These are phyloP conservation scores for Fusarium aywerte DNA, from an alignment of 2,329 filamentous ascomycete species.

Conservation along the genomic window DNA sequence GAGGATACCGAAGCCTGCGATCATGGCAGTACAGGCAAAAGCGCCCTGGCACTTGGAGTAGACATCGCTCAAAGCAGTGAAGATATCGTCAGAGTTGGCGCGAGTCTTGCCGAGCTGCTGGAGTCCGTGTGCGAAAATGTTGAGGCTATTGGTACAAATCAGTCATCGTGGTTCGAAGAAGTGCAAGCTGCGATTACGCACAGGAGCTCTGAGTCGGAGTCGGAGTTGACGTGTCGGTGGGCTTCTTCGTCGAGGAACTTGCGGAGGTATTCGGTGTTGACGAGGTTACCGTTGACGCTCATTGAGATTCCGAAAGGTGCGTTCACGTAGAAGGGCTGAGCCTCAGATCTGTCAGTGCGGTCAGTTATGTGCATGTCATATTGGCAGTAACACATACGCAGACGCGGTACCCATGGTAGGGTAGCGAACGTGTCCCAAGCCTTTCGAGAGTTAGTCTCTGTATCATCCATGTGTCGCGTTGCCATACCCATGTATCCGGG, in stretches of 20 bases:
- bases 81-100: conserved; percentile 81
- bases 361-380: neutral
- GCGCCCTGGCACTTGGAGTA: conserved; percentile 79
- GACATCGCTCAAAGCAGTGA: conserved; percentile 76
- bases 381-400: conserved; percentile 45
- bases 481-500: conserved; percentile 79
- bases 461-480: conserved; percentile 3
- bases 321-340: conserved; percentile 94
- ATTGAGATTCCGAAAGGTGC: conserved; percentile 57
- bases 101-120: conserved; percentile 83
- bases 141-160: conserved; percentile 74
- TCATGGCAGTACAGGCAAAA: conserved; percentile 84
- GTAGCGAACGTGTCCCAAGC: conserved; percentile 84
- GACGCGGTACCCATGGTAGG: conserved; percentile 85
- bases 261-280: conserved; percentile 77
- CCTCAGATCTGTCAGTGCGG: conserved; percentile 72
- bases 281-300: conserved; percentile 85
- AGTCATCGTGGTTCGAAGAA: conserved; percentile 12
- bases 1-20: conserved; percentile 82
- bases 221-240: conserved; percentile 88
- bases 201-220: conserved; percentile 75
- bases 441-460: conserved; percentile 24
- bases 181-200: conserved; percentile 8
- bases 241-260: conserved; percentile 79
- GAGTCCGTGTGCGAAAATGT: conserved; percentile 86